Evolutionary conservation across 495 filamentous ascomycete species (phyloP).

Genomic region (Rusavskia elegans): DNA sequence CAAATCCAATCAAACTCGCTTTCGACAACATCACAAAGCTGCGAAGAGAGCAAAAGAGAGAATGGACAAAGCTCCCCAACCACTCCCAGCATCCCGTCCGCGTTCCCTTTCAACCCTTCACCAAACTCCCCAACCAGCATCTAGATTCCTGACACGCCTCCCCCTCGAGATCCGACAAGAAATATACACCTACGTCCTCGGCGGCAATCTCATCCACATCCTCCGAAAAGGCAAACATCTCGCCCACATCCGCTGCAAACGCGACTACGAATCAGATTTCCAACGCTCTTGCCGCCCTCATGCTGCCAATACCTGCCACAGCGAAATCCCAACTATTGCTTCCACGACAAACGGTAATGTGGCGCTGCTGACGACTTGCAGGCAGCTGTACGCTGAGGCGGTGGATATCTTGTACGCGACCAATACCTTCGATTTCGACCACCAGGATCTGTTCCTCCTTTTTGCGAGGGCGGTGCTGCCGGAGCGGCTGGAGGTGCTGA

Average conservation of each 20-base stretch:
- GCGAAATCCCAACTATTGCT: conserved; percentile 10
- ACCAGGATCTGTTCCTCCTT: conserved; percentile 21
- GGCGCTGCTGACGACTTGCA: conserved; percentile 3
- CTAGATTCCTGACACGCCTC: conserved; percentile 6
- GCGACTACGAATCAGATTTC: conserved; percentile 19
- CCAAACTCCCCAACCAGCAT: background rate
- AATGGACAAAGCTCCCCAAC: no score
- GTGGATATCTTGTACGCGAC: conserved; percentile 24
- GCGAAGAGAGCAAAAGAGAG: no score
- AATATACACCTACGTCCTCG: conserved; percentile 27
- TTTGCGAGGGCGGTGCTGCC: conserved; percentile 21
- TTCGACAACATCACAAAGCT: no score
- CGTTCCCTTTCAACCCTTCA: background rate
- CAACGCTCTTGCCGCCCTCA: conserved; percentile 23
- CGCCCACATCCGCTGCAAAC: conserved; percentile 19
- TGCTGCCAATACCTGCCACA: conserved; percentile 20
- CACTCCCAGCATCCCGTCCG: no score
- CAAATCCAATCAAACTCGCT: no score
- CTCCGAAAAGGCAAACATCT: conserved; percentile 22
- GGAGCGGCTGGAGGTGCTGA: conserved; percentile 11
- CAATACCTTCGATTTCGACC: conserved; percentile 25
- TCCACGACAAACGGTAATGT: conserved; percentile 15
- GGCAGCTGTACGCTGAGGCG: conserved; percentile 27
- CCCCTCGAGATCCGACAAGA: conserved; percentile 24
- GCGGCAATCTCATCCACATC: conserved; percentile 20